Conservation (phyloP, 2,329 filamentous ascomycete genomes). For the Fusarium tuaranense region DNA sequence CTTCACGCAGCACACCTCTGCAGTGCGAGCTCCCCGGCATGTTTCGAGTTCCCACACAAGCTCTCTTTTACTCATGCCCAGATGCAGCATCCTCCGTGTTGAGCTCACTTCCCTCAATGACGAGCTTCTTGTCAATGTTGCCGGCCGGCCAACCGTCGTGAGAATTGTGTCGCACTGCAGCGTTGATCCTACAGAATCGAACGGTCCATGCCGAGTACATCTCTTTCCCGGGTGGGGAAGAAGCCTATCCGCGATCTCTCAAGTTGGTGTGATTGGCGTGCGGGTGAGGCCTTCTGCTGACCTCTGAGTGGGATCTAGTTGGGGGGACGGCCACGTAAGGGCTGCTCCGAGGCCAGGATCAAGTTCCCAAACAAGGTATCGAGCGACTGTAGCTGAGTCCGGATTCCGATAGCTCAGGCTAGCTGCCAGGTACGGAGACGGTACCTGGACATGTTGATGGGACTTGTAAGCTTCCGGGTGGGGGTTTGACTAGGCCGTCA, state of each 20-base stretch:
- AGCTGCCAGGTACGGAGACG: conserved; percentile 33
- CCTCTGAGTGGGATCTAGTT: conserved; percentile 17
- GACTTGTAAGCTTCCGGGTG: conserved; percentile 26
- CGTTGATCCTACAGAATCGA: conserved; percentile 12
- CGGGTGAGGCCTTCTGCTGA: conserved; percentile 35
- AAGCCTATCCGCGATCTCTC: conserved; percentile 7
- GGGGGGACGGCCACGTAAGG: conserved; percentile 28
- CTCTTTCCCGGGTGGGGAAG: conserved; percentile 5
- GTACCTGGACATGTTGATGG: conserved; percentile 21
- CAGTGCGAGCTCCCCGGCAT: conserved; percentile 26
- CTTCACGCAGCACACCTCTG: conserved; percentile 12
- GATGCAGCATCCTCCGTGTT: conserved; percentile 5
- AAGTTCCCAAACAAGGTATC: conserved; percentile 1
- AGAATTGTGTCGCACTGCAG: conserved; percentile 26
- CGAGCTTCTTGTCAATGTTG: conserved; percentile 2
- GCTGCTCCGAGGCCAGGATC: conserved; percentile 17
- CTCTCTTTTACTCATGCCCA: conserved; percentile 30
- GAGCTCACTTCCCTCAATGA: background rate
- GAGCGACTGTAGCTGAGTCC: background rate
- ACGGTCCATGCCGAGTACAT: conserved; percentile 2
- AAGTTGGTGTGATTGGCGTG: conserved; percentile 25
- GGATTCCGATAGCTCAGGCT: conserved; percentile 12
- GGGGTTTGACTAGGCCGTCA: conserved; percentile 21
- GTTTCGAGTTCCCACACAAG: conserved; percentile 22
- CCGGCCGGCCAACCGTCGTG: background rate